phyloP scores from a whole-genome alignment of 2,329 filamentous ascomycete species.

The Neoscytalidium dimidiatum region DNA sequence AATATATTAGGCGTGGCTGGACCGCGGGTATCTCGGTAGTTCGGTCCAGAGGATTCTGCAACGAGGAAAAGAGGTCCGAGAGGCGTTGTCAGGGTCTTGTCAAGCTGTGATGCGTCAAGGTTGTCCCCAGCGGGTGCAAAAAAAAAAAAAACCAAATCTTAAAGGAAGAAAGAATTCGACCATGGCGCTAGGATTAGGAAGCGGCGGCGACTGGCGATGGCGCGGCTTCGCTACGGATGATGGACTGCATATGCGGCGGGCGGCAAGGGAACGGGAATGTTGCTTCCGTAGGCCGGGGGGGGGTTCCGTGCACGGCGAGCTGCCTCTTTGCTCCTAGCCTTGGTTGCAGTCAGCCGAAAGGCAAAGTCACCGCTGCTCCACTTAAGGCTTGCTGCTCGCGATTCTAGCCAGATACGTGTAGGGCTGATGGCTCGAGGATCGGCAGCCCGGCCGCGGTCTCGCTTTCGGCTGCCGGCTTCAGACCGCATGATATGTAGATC shows the following conservation, averaged over 20 bases:
- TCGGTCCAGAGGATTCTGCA: background rate
- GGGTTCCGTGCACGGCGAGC: background rate
- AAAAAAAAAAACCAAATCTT: no score
- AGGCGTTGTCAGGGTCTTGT: background rate
- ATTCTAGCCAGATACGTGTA: background rate
- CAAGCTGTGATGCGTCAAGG: background rate
- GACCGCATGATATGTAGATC: no score
- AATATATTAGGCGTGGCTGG: background rate
- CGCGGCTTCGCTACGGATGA: no score
- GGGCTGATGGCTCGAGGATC: background rate
- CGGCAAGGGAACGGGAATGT: background rate
- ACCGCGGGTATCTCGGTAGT: background rate
- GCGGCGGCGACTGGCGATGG: no score
- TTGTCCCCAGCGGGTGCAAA: background rate
- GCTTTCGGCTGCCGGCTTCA: background rate
- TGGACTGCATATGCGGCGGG: no score
- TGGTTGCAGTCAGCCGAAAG: background rate
- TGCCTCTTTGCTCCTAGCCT: background rate
- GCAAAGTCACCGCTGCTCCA: no score
- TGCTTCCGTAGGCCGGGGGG: background rate
- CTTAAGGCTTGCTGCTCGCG: background rate
- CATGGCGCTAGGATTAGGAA: no score
- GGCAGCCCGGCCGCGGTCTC: background rate
- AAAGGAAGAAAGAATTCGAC: no score
- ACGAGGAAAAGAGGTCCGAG: background rate